phyloP scores from a whole-genome alignment of 352 stramenopile genomes.

The Phytophthora citrophthora region DNA sequence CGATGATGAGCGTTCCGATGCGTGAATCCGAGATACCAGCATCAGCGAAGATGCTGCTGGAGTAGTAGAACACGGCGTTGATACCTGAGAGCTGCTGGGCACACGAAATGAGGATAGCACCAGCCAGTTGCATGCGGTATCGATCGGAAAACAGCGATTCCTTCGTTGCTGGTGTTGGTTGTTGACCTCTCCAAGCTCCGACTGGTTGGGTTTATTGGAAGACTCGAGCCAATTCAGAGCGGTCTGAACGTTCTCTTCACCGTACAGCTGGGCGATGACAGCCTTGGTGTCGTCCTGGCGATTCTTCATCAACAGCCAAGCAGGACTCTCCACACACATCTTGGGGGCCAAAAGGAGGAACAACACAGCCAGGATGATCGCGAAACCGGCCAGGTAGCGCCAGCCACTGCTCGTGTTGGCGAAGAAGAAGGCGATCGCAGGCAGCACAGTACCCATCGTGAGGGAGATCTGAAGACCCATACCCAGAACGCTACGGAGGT shows the following conservation, averaged over 20 bases:
- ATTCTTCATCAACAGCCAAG: conserved; percentile 32
- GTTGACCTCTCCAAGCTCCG: conserved; percentile 23
- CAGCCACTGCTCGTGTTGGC: conserved; percentile 55
- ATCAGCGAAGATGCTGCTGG: conserved; percentile 17
- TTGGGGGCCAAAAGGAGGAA: conserved; percentile 48
- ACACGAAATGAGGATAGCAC: conserved; percentile 45
- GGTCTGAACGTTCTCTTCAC: conserved; percentile 37
- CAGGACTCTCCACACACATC: conserved; percentile 52
- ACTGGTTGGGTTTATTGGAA: conserved; percentile 23
- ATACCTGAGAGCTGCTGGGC: conserved; percentile 21
- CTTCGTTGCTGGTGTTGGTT: conserved; percentile 25
- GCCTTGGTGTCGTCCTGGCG: conserved; percentile 26
- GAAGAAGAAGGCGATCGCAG: conserved; percentile 64
- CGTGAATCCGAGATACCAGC: conserved; percentile 29
- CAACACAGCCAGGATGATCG: conserved; percentile 47
- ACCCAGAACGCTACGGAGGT: conserved; percentile 24
- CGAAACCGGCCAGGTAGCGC: conserved; percentile 37
- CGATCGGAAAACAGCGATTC: conserved; percentile 31
- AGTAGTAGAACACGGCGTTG: conserved; percentile 23
- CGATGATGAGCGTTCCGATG: conserved; percentile 25
- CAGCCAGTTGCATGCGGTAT: conserved; percentile 50
- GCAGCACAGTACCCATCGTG: conserved; percentile 49
- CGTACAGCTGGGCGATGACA: conserved; percentile 37
- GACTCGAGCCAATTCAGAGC: conserved; percentile 36
- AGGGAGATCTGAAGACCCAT: conserved; percentile 53